Conservation (phyloP, 805 yeast genomes). For the Candida methanosorbosa region DNA sequence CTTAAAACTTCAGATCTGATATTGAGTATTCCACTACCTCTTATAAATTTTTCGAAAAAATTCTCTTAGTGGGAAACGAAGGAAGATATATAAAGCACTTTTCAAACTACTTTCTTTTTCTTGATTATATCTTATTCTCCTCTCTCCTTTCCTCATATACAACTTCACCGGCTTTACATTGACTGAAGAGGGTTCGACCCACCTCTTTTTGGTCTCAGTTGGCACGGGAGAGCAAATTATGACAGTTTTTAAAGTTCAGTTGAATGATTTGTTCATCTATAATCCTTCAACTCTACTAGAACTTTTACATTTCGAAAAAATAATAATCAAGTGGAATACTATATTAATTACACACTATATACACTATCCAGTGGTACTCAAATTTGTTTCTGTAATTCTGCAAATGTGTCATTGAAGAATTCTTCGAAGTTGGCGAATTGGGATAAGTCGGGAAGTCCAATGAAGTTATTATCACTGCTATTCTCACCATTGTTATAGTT, state of each 20-base stretch:
- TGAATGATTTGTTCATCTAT: not conserved
- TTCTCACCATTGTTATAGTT: too few species aligned
- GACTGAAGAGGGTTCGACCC: not conserved
- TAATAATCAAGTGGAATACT: too few species aligned
- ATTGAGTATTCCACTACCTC: not conserved
- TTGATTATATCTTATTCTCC: not conserved
- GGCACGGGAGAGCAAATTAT: not conserved
- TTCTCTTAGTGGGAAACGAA: too few species aligned
- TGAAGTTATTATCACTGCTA: too few species aligned
- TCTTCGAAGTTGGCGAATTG: slow-evolving; percentile 47
- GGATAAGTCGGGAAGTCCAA: slow-evolving; percentile 33
- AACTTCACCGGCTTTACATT: slow-evolving; percentile 1
- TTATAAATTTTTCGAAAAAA: not conserved
- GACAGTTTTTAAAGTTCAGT: slow-evolving; percentile 1
- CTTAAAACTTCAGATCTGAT: not conserved
- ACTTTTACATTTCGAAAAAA: slow-evolving; percentile 1
- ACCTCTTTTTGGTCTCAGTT: slow-evolving; percentile 1
- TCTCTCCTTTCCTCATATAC: not conserved
- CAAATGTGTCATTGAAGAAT: slow-evolving; percentile 41
- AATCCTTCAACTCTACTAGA: slow-evolving; percentile 1
- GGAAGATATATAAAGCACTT: not conserved
- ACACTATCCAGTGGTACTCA: too few species aligned
- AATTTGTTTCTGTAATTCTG: slow-evolving; percentile 1
- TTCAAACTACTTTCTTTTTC: not conserved
- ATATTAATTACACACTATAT: too few species aligned